phyloP scores from a whole-genome alignment of 768 basidiomycete species.

The Mycena galopus region DNA sequence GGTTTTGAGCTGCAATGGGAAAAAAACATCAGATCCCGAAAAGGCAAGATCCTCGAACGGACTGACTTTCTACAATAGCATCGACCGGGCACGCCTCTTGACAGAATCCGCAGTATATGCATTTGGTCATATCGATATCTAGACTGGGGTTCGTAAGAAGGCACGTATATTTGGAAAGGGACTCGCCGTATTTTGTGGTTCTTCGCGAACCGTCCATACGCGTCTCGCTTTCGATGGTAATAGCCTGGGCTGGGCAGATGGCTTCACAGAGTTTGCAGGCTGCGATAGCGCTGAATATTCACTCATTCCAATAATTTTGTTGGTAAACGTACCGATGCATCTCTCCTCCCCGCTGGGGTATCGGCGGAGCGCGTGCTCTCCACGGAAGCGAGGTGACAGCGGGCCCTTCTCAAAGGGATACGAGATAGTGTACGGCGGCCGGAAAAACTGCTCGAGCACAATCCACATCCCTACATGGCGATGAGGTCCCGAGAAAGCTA shows the following conservation, averaged over 20 bases:
- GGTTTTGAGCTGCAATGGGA: constrained; percentile 84
- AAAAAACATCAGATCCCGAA: neutral
- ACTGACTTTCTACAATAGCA: constrained; percentile 97
- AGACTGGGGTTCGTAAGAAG: constrained; percentile 20
- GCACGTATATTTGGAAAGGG: constrained; percentile 5
- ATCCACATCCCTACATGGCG: constrained; percentile 92
- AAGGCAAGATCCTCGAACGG: constrained; percentile 18
- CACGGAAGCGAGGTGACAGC: constrained; percentile 96
- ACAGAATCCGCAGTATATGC: constrained; percentile 99
- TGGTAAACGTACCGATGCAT: constrained; percentile 87
- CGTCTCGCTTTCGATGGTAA: constrained; percentile 98
- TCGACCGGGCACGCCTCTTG: constrained; percentile 99
- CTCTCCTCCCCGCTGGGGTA: constrained; percentile 99
- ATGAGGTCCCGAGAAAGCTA: constrained; percentile 24
- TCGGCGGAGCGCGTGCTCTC: constrained; percentile 95
- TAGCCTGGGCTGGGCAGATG: constrained; percentile 99
- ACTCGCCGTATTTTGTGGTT: constrained; percentile 95
- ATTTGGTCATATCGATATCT: constrained; percentile 99
- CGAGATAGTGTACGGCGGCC: constrained; percentile 98
- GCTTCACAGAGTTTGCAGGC: constrained; percentile 99
- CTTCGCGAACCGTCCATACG: constrained; percentile 94
- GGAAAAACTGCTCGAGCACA: constrained; percentile 91
- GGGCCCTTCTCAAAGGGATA: constrained; percentile 99
- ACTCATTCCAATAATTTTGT: neutral
- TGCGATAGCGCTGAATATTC: constrained; percentile 46